Evolutionary conservation across 208 protist species (phyloP).

Genomic region (Trypanosoma caninum): DNA sequence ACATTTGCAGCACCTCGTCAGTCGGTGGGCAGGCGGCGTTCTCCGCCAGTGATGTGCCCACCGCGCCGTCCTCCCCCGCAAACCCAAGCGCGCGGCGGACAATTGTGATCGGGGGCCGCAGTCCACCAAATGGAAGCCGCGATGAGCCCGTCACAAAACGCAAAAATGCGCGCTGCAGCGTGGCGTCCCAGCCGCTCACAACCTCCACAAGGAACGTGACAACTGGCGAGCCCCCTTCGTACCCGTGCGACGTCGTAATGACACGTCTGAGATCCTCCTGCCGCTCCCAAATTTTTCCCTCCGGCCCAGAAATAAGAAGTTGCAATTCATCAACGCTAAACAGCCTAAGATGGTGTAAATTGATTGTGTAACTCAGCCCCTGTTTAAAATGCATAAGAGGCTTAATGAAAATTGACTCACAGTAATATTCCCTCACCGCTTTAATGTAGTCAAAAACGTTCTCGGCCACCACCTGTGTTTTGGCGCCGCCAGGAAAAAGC

Average conservation of each 20-base stretch:
- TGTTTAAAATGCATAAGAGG: conserved; percentile 41
- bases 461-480: conserved; percentile 20
- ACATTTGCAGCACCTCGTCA: background rate
- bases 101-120: conserved; percentile 67
- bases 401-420: conserved; percentile 24
- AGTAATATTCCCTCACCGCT: conserved; percentile 39
- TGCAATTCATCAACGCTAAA: conserved; percentile 60
- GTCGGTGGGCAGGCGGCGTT: too few species aligned
- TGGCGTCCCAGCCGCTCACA: conserved; percentile 45
- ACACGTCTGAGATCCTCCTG: conserved; percentile 37
- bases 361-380: conserved; percentile 46
- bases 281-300: conserved; percentile 57
- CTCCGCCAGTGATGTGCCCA: background rate
- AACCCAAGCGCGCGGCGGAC: conserved; percentile 50
- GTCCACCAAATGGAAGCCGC: conserved; percentile 47
- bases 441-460: conserved; percentile 52
- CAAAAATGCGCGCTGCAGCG: conserved; percentile 69
- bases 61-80: background rate
- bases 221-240: conserved; percentile 44
- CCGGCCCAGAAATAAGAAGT: conserved; percentile 42
- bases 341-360: conserved; percentile 47
- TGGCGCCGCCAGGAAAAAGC: conserved; percentile 22
- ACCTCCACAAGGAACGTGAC: conserved; percentile 57
- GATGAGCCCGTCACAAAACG: conserved; percentile 80
- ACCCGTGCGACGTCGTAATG: conserved; percentile 61